Evolutionary conservation across 2,329 filamentous ascomycete species (phyloP).

Genomic region (Ceratocystis albifundus): DNA sequence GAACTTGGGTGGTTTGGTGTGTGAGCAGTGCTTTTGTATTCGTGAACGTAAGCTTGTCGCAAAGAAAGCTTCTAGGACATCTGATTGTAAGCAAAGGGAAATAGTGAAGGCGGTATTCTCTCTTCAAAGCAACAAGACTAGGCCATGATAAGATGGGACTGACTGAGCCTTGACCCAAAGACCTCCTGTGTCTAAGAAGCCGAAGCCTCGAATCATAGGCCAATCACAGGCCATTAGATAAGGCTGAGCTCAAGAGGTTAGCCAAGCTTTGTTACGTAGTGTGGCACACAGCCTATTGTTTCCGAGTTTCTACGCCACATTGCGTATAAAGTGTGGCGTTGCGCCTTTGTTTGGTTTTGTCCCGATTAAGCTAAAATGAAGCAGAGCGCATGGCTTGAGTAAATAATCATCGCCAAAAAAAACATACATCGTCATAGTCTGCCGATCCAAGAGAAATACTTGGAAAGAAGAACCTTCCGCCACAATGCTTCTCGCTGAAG

Average conservation of each 20-base stretch:
- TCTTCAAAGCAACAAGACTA: neutral
- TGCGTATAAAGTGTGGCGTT: neutral
- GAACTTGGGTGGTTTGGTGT: neutral
- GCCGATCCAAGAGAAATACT: neutral
- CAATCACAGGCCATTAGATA: neutral
- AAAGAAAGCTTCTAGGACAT: neutral
- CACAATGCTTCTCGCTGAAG: conserved; percentile 89
- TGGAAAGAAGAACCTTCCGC: neutral
- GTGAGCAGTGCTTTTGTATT: neutral
- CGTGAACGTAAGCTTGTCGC: neutral
- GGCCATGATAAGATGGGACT: neutral
- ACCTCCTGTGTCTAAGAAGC: conserved; percentile 2
- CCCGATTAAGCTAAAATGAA: conserved; percentile 15
- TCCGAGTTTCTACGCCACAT: conserved; percentile 12
- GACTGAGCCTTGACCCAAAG: conserved; percentile 6
- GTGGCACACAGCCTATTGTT: neutral
- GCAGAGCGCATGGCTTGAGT: neutral
- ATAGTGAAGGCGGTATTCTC: neutral
- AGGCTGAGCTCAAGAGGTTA: neutral
- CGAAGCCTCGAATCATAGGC: neutral
- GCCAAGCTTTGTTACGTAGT: neutral
- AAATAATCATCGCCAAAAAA: neutral
- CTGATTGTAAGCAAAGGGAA: neutral
- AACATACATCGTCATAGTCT: neutral
- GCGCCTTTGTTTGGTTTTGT: neutral